phyloP scores from a whole-genome alignment of 805 yeast species.

The Isabelozyma heimii region DNA sequence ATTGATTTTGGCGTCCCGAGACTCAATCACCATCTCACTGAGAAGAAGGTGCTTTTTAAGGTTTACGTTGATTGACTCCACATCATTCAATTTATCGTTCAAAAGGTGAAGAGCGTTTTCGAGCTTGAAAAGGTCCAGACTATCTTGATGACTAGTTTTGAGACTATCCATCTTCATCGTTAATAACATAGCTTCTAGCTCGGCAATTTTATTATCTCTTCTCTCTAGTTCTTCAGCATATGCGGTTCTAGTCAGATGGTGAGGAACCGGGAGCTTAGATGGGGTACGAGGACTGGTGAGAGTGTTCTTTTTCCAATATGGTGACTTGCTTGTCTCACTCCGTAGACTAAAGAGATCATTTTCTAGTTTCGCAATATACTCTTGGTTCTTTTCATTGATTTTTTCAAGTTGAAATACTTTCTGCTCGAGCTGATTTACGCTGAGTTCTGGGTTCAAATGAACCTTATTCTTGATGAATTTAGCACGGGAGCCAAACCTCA shows the following conservation, averaged over 20 bases:
- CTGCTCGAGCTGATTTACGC: slow-evolving; percentile 47
- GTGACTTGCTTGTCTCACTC: neutral
- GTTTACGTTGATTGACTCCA: slow-evolving; percentile 58
- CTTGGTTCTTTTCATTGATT: slow-evolving; percentile 23
- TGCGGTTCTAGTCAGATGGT: neutral
- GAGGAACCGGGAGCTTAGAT: neutral
- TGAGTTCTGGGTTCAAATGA: slow-evolving; percentile 58
- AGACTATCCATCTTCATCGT: slow-evolving; percentile 28
- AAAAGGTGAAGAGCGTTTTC: slow-evolving; percentile 59
- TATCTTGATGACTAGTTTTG: slow-evolving; percentile 36
- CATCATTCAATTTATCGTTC: slow-evolving; percentile 56
- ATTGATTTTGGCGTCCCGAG: slow-evolving; percentile 55
- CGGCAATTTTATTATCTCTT: slow-evolving; percentile 27
- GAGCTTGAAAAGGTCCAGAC: slow-evolving; percentile 49
- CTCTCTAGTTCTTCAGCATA: slow-evolving; percentile 19
- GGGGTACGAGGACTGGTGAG: slow-evolving; percentile 10
- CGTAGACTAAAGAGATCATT: slow-evolving; percentile 37
- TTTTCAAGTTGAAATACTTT: slow-evolving; percentile 34
- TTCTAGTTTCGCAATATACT: slow-evolving; percentile 40
- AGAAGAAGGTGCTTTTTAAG: slow-evolving; percentile 55
- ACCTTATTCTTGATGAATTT: slow-evolving; percentile 65
- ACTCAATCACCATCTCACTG: slow-evolving; percentile 53
- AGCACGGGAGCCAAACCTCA: slow-evolving; percentile 74
- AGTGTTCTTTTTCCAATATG: neutral
- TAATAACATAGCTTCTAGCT: slow-evolving; percentile 26